Evolutionary conservation across 306 rosid genomes (phyloP).

Genomic region (Urtica urens): DNA sequence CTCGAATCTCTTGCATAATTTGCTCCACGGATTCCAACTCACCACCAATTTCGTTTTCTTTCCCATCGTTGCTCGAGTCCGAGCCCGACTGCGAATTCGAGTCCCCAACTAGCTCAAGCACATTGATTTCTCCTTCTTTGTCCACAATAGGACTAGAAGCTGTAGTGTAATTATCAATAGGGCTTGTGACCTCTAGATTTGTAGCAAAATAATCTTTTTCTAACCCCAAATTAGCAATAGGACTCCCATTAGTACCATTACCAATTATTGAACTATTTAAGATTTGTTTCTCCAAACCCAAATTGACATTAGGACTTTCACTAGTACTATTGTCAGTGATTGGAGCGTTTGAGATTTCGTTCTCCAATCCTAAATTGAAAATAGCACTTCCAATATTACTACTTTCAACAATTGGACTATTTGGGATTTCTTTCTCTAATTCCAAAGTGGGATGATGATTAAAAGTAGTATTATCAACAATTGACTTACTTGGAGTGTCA

Average conservation of each 20-base stretch:
- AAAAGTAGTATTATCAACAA: background rate
- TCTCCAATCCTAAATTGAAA: background rate
- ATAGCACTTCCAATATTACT: slow-evolving; percentile 6
- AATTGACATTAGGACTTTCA: background rate
- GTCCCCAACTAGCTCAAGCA: slow-evolving; percentile 1
- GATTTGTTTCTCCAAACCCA: background rate
- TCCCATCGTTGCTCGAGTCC: slow-evolving; percentile 7
- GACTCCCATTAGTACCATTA: background rate
- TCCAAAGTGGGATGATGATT: background rate
- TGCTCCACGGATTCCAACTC: slow-evolving; percentile 40
- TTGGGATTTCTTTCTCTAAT: background rate
- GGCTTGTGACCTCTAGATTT: no score
- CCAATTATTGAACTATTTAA: background rate
- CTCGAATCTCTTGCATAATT: slow-evolving; percentile 38
- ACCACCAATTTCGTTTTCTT: slow-evolving; percentile 25
- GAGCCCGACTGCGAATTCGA: no score
- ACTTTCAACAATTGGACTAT: background rate
- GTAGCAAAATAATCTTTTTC: no score
- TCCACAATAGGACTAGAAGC: no score
- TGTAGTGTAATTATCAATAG: no score
- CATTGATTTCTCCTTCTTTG: background rate
- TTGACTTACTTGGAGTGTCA: background rate
- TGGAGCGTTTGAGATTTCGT: background rate
- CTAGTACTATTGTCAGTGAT: background rate
- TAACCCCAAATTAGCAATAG: background rate